A percentile compares a stretch with the other conserved stretches of the same genome.
Conservation (phyloP, 306 rosid species). For the Leucaena leucocephala region DNA sequence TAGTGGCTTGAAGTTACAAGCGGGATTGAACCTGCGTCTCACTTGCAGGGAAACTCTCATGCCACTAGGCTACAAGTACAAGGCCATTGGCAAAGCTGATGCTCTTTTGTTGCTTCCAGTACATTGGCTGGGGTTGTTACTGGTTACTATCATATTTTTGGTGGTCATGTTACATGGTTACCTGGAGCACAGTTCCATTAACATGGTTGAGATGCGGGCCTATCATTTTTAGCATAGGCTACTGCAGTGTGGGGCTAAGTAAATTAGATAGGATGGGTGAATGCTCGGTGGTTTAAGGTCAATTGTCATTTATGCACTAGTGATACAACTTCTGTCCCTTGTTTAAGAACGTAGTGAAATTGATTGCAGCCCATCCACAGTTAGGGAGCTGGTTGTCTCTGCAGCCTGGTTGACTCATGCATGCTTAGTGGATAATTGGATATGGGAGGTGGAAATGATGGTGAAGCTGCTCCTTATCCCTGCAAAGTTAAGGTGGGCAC, state of each 20-base stretch:
- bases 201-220: conserved; percentile 41
- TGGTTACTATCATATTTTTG: conserved; percentile 34
- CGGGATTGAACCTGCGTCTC: no score
- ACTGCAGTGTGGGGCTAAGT: conserved; percentile 33
- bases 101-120: conserved; percentile 41
- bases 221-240: conserved; percentile 35
- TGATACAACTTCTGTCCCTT: conserved; percentile 40
- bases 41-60: no score
- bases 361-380: conserved; percentile 88
- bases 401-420: conserved; percentile 98
- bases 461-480: conserved; percentile 99
- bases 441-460: conserved; percentile 67
- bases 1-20: no score
- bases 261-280: conserved; percentile 34
- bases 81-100: neutral
- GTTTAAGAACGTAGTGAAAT: conserved; percentile 49
- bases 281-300: conserved; percentile 33
- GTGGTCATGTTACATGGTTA: conserved; percentile 56
- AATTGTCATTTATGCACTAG: conserved; percentile 42
- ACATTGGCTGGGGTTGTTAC: conserved; percentile 34
- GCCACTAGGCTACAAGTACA: no score
- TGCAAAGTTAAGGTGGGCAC: conserved; percentile 99
- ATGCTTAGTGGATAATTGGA: conserved; percentile 69
- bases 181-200: conserved; percentile 43
- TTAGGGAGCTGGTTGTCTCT: conserved; percentile 86